Percentiles rank a stretch among this genome's conserved stretches.
phyloP scores from a whole-genome alignment of 108 stramenopile genomes.

The Conticribra weissflogii region DNA sequence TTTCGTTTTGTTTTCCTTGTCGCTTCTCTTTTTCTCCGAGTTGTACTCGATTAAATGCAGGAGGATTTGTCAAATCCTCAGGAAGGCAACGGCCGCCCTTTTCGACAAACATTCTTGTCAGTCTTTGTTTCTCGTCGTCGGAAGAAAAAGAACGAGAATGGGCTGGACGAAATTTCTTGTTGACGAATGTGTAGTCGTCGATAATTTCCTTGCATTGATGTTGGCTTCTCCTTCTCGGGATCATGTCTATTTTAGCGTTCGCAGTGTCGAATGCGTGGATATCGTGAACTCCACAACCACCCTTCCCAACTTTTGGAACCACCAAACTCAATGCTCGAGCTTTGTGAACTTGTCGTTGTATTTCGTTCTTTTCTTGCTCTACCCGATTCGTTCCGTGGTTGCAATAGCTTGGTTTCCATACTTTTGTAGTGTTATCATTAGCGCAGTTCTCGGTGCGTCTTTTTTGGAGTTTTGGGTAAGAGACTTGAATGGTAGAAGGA shows the following conservation, averaged over 20 bases:
- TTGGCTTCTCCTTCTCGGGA: slow-evolving; percentile 39
- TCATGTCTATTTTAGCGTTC: slow-evolving; percentile 16
- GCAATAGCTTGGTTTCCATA: slow-evolving; percentile 40
- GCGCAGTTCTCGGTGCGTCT: slow-evolving; percentile 2
- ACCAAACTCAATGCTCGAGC: slow-evolving; percentile 24
- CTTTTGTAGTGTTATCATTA: slow-evolving; percentile 2
- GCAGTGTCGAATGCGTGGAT: background rate
- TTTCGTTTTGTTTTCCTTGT: no score
- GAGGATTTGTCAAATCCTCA: slow-evolving; percentile 18
- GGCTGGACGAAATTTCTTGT: slow-evolving; percentile 43
- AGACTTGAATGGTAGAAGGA: slow-evolving; percentile 7
- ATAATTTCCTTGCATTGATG: slow-evolving; percentile 3
- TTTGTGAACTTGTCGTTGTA: slow-evolving; percentile 25
- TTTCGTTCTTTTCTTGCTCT: slow-evolving; percentile 27
- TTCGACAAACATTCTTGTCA: slow-evolving; percentile 17
- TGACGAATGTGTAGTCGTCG: slow-evolving; percentile 10
- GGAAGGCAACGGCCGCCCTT: slow-evolving; percentile 29
- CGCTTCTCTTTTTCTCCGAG: no score
- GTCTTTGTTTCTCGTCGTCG: slow-evolving; percentile 32
- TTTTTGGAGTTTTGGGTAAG: slow-evolving; percentile 31
- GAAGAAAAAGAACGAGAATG: slow-evolving; percentile 19
- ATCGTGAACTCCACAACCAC: background rate
- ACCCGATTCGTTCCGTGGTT: slow-evolving; percentile 16
- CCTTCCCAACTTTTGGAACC: slow-evolving; percentile 37
- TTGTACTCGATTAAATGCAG: background rate